Base-by-base conservation (phyloP, 768 basidiomycete genomes). In the Agaricus sinodeliciosus region DNA sequence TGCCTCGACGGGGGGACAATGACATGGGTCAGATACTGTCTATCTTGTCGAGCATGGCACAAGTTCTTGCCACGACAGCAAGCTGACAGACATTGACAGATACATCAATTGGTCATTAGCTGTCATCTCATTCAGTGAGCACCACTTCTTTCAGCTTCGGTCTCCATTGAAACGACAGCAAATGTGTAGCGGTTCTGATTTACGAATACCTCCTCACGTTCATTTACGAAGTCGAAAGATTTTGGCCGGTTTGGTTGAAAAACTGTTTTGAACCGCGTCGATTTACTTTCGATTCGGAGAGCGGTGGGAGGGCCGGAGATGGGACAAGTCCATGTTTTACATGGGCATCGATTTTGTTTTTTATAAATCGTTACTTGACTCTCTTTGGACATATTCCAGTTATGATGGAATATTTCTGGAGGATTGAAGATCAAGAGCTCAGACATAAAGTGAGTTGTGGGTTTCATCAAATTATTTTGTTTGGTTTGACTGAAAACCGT, bases 301-400 rank as follows among this genome's bases (percentile, higher is more conserved):
- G 25, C 15, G 15, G 18, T 35, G 18, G n/a, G 16, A 4, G 16
- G 8, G n/a, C n/a, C n/a, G n/a, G n/a, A n/a, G 28, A 35, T 8
- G 35, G 26, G 11, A 57, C 60, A 43, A 46, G 56, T 3, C 27
- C 16, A 15, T 58, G 59, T 11, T 26, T 70, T 7, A 67, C 67
- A 19, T 71, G 66, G 67, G 68, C 58, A 8, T 68, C 67, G 15
- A 52, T 64, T 12, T 65, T 76, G 9, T 78, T 77, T 61, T 68
- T 72, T 49, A 28, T 69, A 25, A 77, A 73, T 51, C 73, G 76
- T 7, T 79, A 77, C 51, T 45, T 72, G 2, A 54, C 71, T 5
- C 51, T 77, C 6, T 55, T 70, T 9, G 69, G 71, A 2, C 74
- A 73, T 54, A 52, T 72, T 1, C 70, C 74, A 15, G 60, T 72